These are phyloP conservation scores for Saksenaea oblongispora DNA, from an alignment of 371 early-diverging fungal genomes.

Conservation along the genomic window DNA sequence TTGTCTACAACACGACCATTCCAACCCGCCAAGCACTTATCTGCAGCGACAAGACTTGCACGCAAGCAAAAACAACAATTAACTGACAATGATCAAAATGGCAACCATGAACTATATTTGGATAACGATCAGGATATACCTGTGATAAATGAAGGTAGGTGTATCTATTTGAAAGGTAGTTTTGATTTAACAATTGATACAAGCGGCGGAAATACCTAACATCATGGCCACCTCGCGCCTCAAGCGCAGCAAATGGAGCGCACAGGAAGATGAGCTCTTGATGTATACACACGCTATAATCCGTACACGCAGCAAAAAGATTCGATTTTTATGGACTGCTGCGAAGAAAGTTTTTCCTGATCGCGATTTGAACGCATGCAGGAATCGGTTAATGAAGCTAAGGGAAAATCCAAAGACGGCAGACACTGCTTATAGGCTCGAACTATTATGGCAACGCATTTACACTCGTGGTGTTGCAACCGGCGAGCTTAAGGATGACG, in stretches of 20 bases:
- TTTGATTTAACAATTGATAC: background rate
- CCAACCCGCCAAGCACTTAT: background rate
- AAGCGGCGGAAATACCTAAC: background rate
- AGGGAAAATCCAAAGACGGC: constrained; percentile 14
- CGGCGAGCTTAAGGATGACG: constrained; percentile 31
- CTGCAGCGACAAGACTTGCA: background rate
- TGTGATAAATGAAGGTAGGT: constrained; percentile 11
- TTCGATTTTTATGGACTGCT: constrained; percentile 44
- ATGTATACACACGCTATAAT: constrained; percentile 41
- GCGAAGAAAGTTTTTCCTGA: constrained; percentile 20
- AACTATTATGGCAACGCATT: constrained; percentile 36
- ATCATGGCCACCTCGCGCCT: background rate
- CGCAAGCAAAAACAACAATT: background rate
- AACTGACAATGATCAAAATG: background rate
- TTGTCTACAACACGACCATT: constrained; percentile 6
- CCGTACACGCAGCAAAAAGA: constrained; percentile 9
- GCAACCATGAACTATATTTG: background rate
- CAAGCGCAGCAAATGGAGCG: constrained; percentile 37
- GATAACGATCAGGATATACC: constrained; percentile 17
- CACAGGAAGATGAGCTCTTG: constrained; percentile 54
- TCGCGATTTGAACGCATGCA: constrained; percentile 21
- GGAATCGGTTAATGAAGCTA: constrained; percentile 42
- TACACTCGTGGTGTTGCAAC: constrained; percentile 35
- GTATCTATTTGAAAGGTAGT: background rate
- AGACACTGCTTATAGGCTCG: constrained; percentile 27